A percentile compares a stretch with the other conserved stretches of the same genome.
Evolutionary conservation across 768 basidiomycete genomes (phyloP).

Genomic region (Suillus discolor): DNA sequence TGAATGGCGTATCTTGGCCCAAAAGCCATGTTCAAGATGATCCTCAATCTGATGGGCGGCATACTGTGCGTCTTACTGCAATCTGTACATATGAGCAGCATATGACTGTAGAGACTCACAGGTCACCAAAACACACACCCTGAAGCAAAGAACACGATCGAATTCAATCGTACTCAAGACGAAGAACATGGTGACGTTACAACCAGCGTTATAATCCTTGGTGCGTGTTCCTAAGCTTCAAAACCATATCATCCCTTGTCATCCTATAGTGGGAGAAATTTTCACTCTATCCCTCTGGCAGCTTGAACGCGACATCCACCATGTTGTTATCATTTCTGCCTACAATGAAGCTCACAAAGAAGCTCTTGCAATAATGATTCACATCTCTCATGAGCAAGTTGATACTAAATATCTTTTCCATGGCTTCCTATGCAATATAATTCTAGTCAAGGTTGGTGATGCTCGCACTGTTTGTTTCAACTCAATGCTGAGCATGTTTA

Average conservation of each 20-base stretch:
- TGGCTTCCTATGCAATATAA: no score
- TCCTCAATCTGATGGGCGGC: slow-evolving; percentile 98
- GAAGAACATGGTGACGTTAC: slow-evolving; percentile 99
- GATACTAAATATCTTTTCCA: no score
- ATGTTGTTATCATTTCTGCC: slow-evolving; percentile 97
- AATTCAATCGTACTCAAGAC: slow-evolving; percentile 95
- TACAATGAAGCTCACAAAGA: slow-evolving; percentile 96
- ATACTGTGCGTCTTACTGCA: slow-evolving; percentile 67
- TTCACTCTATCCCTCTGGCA: slow-evolving; percentile 94
- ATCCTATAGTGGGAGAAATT: slow-evolving; percentile 84
- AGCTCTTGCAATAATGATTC: slow-evolving; percentile 84
- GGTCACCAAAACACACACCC: slow-evolving; percentile 99
- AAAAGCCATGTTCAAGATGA: slow-evolving; percentile 99
- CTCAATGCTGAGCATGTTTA: no score
- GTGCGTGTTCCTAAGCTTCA: slow-evolving; percentile 46
- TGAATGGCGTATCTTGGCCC: slow-evolving; percentile 96
- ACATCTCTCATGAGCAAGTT: no score
- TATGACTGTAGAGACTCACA: slow-evolving; percentile 63
- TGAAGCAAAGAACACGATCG: slow-evolving; percentile 99
- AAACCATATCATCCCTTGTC: not conserved
- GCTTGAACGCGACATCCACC: slow-evolving; percentile 96
- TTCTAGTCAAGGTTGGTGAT: no score
- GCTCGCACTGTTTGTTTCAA: no score
- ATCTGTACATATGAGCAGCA: not conserved
- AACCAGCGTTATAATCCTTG: slow-evolving; percentile 96